A percentile compares a stretch with the other conserved stretches of the same genome.
Conservation (phyloP, 352 stramenopile species). For the Pythium guiyangense region DNA sequence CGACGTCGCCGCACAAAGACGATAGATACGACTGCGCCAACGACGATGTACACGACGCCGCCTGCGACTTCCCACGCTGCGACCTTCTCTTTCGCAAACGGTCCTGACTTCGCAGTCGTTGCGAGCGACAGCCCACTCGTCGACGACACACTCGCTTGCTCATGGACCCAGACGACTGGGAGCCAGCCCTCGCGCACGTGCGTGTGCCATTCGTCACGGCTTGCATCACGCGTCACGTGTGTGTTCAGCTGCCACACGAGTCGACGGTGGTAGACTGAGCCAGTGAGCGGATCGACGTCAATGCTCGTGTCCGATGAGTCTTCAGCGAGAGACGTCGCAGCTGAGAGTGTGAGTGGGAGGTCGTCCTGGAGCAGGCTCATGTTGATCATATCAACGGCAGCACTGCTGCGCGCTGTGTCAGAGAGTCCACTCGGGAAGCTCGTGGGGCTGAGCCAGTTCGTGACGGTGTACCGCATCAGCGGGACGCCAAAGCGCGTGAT, state of each 20-base stretch:
- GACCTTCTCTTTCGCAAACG: slow-evolving; percentile 33
- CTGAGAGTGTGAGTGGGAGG: slow-evolving; percentile 27
- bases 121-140: slow-evolving; percentile 12
- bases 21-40: slow-evolving; percentile 11
- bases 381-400: slow-evolving; percentile 22
- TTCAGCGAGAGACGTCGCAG: not conserved
- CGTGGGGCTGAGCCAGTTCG: slow-evolving; percentile 31
- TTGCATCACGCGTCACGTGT: slow-evolving; percentile 9
- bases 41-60: slow-evolving; percentile 19
- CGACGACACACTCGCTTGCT: slow-evolving; percentile 34
- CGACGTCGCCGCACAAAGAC: slow-evolving; percentile 15
- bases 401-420: not conserved
- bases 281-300: slow-evolving; percentile 47
- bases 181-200: slow-evolving; percentile 25
- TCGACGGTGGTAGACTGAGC: slow-evolving; percentile 40
- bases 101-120: slow-evolving; percentile 10
- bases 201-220: slow-evolving; percentile 31
- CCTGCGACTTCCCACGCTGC: slow-evolving; percentile 26
- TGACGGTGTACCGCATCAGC: slow-evolving; percentile 40
- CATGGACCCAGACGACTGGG: slow-evolving; percentile 41
- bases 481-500: slow-evolving; percentile 45
- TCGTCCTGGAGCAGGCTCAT: slow-evolving; percentile 40
- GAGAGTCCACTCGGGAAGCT: slow-evolving; percentile 29
- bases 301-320: slow-evolving; percentile 13
- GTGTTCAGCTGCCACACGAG: slow-evolving; percentile 47